Evolutionary conservation across 441 rosid species (phyloP).

Genomic region (Viola pubescens): DNA sequence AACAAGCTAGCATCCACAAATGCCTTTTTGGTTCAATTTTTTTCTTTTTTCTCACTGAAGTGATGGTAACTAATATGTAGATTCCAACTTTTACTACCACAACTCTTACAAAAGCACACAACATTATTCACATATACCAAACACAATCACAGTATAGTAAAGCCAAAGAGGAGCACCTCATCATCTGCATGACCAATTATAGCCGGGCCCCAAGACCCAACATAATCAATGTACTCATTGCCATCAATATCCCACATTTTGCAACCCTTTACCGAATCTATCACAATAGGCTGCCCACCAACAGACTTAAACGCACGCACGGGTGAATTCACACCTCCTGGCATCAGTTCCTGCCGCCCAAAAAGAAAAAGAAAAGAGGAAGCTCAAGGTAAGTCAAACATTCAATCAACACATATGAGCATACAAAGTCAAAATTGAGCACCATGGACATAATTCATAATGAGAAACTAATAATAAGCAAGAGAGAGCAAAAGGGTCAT

Average conservation of each 20-base stretch:
- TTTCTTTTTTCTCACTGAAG: no score
- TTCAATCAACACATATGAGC: not conserved
- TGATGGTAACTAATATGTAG: no score
- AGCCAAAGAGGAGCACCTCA: conserved; percentile 37
- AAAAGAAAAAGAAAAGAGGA: not conserved
- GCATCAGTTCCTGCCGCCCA: conserved; percentile 71
- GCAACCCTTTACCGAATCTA: conserved; percentile 91
- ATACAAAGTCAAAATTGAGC: not conserved
- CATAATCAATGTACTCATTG: conserved; percentile 79
- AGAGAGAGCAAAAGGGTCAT: not conserved
- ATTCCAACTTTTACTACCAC: not conserved
- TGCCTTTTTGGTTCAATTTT: no score
- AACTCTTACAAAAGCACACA: not conserved
- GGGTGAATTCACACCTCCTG: conserved; percentile 95
- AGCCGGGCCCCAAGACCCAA: conserved; percentile 96
- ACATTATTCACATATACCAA: not conserved
- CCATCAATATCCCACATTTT: conserved; percentile 98
- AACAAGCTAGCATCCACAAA: no score
- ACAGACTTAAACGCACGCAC: conserved; percentile 97
- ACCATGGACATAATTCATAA: not conserved
- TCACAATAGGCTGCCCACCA: conserved; percentile 81
- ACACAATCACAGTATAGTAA: not conserved
- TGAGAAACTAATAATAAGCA: not conserved
- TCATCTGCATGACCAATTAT: conserved; percentile 98
- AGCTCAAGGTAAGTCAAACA: not conserved